Base-by-base conservation (phyloP, 1,139 yeast species). In the Pichia sp. region DNA sequence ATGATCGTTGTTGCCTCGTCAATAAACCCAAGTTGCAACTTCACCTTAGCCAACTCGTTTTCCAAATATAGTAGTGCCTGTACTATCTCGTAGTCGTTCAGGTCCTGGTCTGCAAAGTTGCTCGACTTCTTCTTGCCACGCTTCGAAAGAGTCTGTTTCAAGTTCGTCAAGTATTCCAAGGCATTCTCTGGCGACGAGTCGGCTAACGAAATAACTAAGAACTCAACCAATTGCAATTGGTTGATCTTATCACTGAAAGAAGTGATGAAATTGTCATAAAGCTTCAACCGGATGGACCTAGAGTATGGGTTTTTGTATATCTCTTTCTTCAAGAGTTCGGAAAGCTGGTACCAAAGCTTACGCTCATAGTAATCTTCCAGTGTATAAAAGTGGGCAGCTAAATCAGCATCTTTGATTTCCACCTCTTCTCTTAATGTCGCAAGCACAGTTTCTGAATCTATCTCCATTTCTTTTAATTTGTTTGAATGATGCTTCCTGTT, bases 291-390 rank as follows among this genome's bases (percentile, higher is more conserved):
- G 54, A 87, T 70, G 0, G 80, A 75, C 49, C 71, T 73, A 29
- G 84, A 78, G 47, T 73, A 76, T 32, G 79, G 78, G 55, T 77
- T 75, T 49, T 64, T 65, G 50, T 71, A 73, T 70, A 84, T 89
- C 62, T 88, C 79, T 58, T 78, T 80, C 51, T 79, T 80, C 58
- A 93, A 75, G 15, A 82, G 72, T 58, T 81, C 80, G 2, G 97
- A 89, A 67, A 93, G 79, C 57, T 69, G 72, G 67, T 76, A 81
- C 84, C 84, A 81, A 64, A 81, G 77, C 75, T 89, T 90, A 64
- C 96, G 79, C 68, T 92, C 97, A 73, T 90, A 88, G 59, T 77
- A 77, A 64, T 90, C 97, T 67, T 92, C 98, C 68, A 93, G 80
- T 55, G 85, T 83, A 66, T 84, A 85, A 47, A 82, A 72, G 45